Conservation (phyloP, 306 rosid species). For the Arachis stenosperma region DNA sequence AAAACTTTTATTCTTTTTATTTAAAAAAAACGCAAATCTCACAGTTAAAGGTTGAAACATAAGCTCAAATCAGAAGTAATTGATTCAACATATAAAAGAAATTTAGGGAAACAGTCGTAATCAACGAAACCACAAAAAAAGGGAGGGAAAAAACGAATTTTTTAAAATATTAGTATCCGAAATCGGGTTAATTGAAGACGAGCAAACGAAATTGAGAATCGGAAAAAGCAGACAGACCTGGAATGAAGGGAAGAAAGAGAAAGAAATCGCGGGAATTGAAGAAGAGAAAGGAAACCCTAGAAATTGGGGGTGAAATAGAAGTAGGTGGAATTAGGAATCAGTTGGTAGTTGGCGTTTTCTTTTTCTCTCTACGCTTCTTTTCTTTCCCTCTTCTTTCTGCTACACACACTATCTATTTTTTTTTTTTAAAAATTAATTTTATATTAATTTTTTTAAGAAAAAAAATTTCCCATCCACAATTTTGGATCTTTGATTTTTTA, state of each 20-base stretch:
- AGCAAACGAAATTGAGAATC: conserved; percentile 23
- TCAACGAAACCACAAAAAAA: background rate
- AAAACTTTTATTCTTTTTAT: background rate
- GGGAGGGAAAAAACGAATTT: no score
- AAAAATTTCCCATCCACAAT: no score
- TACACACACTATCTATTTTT: background rate
- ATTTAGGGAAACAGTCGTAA: background rate
- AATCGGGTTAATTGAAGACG: background rate
- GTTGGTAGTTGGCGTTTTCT: background rate
- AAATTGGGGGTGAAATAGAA: conserved; percentile 20
- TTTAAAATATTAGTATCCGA: background rate
- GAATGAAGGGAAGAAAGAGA: background rate
- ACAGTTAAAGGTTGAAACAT: no score
- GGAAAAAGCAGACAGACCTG: conserved; percentile 30
- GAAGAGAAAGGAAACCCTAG: conserved; percentile 38
- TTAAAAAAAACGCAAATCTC: no score
- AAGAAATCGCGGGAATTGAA: background rate
- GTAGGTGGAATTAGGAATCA: background rate
- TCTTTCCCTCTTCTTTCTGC: background rate
- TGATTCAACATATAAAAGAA: no score
- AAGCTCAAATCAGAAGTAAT: no score
- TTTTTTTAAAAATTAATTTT: no score
- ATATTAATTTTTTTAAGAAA: no score
- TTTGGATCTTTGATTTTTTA: no score
- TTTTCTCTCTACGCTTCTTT: background rate